Evolutionary conservation across 163 green algal genomes (phyloP).

Genomic region (Chlamydomonas reinhardtii): DNA sequence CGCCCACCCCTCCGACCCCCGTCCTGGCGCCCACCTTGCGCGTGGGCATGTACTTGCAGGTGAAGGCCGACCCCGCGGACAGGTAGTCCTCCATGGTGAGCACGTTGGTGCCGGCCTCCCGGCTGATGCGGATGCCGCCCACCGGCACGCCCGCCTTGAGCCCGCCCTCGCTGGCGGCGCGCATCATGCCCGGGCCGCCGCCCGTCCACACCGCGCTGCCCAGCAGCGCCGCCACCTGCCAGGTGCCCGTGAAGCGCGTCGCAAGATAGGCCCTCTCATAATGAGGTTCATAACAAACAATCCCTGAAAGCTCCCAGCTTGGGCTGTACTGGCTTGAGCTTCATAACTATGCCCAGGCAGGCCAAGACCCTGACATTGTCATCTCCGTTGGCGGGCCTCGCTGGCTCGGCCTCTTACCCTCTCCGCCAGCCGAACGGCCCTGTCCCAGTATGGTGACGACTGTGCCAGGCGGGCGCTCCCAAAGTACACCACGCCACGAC

Average conservation of each 20-base stretch:
- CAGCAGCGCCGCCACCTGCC: slow-evolving; percentile 73
- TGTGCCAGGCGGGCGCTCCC: slow-evolving; percentile 70
- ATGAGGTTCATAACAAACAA: too few relatives aligned
- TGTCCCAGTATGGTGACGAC: slow-evolving; percentile 29
- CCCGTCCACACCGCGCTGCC: slow-evolving; percentile 77
- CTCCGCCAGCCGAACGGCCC: slow-evolving; percentile 36
- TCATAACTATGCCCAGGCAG: too few relatives aligned
- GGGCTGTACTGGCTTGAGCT: too few relatives aligned
- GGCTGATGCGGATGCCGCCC: slow-evolving; percentile 78
- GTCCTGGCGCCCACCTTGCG: slow-evolving; percentile 60
- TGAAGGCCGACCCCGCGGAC: slow-evolving; percentile 49
- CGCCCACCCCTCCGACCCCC: too few relatives aligned
- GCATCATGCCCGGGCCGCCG: slow-evolving; percentile 83
- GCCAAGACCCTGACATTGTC: too few relatives aligned
- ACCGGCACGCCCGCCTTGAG: slow-evolving; percentile 64
- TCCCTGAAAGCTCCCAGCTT: too few relatives aligned
- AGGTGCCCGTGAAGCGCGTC: too few relatives aligned
- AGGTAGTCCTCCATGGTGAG: slow-evolving; percentile 63
- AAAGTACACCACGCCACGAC: slow-evolving; percentile 82
- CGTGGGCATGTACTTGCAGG: slow-evolving; percentile 80
- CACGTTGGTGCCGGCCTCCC: slow-evolving; percentile 83
- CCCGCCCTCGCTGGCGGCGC: slow-evolving; percentile 69
- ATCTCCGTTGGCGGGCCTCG: too few relatives aligned
- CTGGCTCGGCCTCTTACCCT: neutral
- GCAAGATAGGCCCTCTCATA: too few relatives aligned